phyloP scores from a whole-genome alignment of 192 early-diverging fungal genomes.

The Paraglomus occultum region DNA sequence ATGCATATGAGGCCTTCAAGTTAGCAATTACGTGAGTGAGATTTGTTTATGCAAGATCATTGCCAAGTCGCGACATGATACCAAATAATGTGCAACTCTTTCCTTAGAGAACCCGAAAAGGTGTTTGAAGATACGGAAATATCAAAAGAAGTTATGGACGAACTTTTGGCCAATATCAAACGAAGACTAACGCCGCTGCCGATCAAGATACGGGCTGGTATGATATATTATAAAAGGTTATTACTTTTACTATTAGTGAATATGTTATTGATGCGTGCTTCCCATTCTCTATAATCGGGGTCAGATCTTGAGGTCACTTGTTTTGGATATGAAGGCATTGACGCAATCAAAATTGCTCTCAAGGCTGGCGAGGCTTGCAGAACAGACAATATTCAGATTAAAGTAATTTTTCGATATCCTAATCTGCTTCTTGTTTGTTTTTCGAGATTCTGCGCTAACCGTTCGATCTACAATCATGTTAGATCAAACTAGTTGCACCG shows the following conservation, averaged over 20 bases:
- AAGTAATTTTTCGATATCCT: constrained; percentile 63
- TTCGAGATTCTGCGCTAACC: constrained; percentile 61
- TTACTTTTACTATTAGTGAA: neutral
- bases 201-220: constrained; percentile 90
- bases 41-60: constrained; percentile 2
- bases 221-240: constrained; percentile 2
- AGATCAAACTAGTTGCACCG: constrained; percentile 87
- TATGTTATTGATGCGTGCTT: neutral
- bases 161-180: constrained; percentile 80
- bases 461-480: constrained; percentile 71
- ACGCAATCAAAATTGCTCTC: constrained; percentile 91
- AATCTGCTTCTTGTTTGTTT: constrained; percentile 59
- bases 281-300: neutral
- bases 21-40: constrained; percentile 74
- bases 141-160: constrained; percentile 56
- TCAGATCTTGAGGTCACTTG: constrained; percentile 91
- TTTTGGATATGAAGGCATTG: constrained; percentile 92
- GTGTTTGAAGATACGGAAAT: constrained; percentile 83
- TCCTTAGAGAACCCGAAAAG: constrained; percentile 71
- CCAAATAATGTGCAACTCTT: neutral
- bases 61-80: constrained; percentile 9
- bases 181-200: constrained; percentile 94
- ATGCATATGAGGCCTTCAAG: constrained; percentile 98
- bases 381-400: constrained; percentile 75
- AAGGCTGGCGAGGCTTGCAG: constrained; percentile 80